phyloP scores from a whole-genome alignment of 164 flowering plant species.

The Sextonia rubra region DNA sequence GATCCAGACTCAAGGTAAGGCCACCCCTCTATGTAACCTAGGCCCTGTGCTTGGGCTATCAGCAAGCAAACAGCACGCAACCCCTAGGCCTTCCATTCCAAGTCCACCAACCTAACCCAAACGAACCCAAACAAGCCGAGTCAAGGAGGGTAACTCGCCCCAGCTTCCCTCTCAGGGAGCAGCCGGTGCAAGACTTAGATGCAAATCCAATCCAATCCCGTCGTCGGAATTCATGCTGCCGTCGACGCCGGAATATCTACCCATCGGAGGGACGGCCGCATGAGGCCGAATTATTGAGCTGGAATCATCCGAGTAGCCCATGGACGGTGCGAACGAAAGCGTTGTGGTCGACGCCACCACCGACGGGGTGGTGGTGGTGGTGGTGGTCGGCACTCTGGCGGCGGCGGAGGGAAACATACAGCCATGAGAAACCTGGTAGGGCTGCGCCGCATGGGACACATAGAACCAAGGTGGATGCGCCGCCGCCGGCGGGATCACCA shows the following conservation, averaged over 20 bases:
- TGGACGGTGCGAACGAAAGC: slow-evolving; percentile 2
- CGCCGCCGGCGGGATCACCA: slow-evolving; percentile 25
- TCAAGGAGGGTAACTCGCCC: too few species aligned
- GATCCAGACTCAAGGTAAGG: neutral
- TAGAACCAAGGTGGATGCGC: slow-evolving; percentile 46
- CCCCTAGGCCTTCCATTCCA: neutral
- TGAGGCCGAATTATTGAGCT: slow-evolving; percentile 8
- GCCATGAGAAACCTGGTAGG: slow-evolving; percentile 58
- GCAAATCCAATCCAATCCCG: slow-evolving; percentile 75
- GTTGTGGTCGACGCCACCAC: neutral
- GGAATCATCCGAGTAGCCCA: neutral
- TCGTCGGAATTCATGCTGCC: slow-evolving; percentile 54
- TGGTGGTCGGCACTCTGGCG: neutral
- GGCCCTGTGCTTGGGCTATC: neutral
- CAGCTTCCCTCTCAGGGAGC: slow-evolving; percentile 34
- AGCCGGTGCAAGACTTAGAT: slow-evolving; percentile 81
- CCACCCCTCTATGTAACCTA: neutral
- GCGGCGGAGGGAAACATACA: slow-evolving; percentile 15
- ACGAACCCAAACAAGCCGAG: neutral
- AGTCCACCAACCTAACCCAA: neutral
- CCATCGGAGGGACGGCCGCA: slow-evolving; percentile 35
- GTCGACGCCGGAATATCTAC: slow-evolving; percentile 39
- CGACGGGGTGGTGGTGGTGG: neutral
- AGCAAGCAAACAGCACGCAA: neutral
- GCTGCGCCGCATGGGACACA: slow-evolving; percentile 38